Evolutionary conservation across 2,329 filamentous ascomycete species (phyloP).

Genomic region (Calonectria fujianensis): DNA sequence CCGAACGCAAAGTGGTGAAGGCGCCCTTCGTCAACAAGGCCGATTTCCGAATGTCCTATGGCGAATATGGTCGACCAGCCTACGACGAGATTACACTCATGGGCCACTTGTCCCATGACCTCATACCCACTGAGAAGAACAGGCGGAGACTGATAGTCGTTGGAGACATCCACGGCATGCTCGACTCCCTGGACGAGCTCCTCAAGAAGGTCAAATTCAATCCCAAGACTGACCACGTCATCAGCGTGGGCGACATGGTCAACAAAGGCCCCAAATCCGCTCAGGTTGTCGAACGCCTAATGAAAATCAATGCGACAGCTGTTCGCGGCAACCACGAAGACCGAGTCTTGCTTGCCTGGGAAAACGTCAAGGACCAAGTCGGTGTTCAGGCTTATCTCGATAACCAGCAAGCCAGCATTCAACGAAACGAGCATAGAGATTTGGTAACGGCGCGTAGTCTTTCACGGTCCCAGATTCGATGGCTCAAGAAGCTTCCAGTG

Average conservation of each 20-base stretch:
- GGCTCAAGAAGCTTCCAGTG: slow-evolving; percentile 83
- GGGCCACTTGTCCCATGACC: slow-evolving; percentile 55
- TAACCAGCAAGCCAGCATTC: slow-evolving; percentile 51
- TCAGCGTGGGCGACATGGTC: slow-evolving; percentile 87
- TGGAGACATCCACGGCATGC: slow-evolving; percentile 95
- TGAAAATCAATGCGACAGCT: slow-evolving; percentile 83
- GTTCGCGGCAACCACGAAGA: slow-evolving; percentile 97
- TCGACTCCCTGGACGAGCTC: slow-evolving; percentile 78
- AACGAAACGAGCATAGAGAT: slow-evolving; percentile 61
- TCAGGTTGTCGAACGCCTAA: slow-evolving; percentile 85
- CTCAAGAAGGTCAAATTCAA: slow-evolving; percentile 80
- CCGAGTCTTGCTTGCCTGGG: slow-evolving; percentile 81
- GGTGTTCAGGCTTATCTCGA: slow-evolving; percentile 56
- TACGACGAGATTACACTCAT: slow-evolving; percentile 59
- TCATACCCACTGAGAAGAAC: slow-evolving; percentile 60
- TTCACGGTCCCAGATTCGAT: slow-evolving; percentile 76
- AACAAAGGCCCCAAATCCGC: slow-evolving; percentile 90
- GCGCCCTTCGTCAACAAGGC: slow-evolving; percentile 50
- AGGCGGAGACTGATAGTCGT: slow-evolving; percentile 83
- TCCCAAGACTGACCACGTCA: slow-evolving; percentile 77
- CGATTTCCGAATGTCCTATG: slow-evolving; percentile 64
- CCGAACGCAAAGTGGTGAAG: slow-evolving; percentile 38
- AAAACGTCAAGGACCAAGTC: slow-evolving; percentile 51
- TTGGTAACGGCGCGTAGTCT: slow-evolving; percentile 75
- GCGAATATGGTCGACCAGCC: slow-evolving; percentile 61